Evolutionary conservation across 495 filamentous ascomycete species (phyloP).

Genomic region (Trichoderma orchidacearum): DNA sequence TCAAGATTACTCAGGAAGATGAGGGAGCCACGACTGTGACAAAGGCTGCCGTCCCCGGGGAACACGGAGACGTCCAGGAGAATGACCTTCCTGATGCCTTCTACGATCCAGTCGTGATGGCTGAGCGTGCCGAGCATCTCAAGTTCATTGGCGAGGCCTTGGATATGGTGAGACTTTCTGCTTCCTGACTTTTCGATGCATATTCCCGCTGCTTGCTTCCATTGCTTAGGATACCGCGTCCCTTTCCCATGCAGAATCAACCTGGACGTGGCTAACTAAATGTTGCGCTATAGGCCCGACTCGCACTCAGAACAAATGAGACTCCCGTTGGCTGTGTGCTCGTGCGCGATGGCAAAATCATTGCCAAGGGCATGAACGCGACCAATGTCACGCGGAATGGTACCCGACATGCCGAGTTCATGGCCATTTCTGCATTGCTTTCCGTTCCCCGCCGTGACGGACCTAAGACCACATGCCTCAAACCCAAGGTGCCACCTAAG

Average conservation of each 20-base stretch:
- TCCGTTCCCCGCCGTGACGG: conserved; percentile 11
- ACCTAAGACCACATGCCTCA: conserved; percentile 3
- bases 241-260: too few species aligned
- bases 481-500: conserved; percentile 10
- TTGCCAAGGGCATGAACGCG: conserved; percentile 87
- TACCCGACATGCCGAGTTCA: conserved; percentile 86
- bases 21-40: neutral
- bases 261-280: conserved; percentile 1
- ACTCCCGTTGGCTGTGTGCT: conserved; percentile 95
- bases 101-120: neutral
- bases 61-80: neutral
- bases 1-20: neutral
- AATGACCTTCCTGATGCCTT: neutral
- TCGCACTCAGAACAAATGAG: conserved; percentile 70
- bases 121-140: conserved; percentile 6
- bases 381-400: conserved; percentile 81
- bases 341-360: conserved; percentile 56
- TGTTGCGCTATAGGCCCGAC: conserved; percentile 46
- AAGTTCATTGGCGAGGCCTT: conserved; percentile 60
- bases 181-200: too few species aligned
- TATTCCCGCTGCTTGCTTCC: neutral
- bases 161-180: conserved; percentile 44
- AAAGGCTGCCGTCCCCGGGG: neutral
- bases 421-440: conserved; percentile 55
- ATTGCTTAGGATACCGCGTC: neutral